A percentile compares a stretch with the other conserved stretches of the same genome.
Conservation (phyloP, 306 rosid species). For the Corylus avellana region DNA sequence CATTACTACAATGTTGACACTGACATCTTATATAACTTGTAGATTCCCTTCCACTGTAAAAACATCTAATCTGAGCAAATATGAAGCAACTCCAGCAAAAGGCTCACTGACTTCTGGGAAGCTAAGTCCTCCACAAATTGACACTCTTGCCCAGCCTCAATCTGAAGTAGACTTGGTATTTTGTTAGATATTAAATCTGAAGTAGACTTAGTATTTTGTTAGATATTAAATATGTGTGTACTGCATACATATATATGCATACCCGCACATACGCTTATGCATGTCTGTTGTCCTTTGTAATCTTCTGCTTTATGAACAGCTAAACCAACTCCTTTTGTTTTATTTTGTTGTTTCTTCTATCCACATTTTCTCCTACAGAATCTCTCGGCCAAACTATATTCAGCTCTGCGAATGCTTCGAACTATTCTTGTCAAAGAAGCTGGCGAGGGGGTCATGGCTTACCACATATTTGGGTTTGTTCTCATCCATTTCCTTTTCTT, state of each 20-base stretch:
- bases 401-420: constrained; percentile 73
- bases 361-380: constrained; percentile 43
- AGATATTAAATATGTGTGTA: background rate
- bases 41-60: constrained; percentile 73
- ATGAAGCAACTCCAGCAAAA: constrained; percentile 60
- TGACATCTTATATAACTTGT: constrained; percentile 17
- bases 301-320: constrained; percentile 17
- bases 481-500: constrained; percentile 12
- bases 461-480: constrained; percentile 85
- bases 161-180: constrained; percentile 68
- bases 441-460: constrained; percentile 68
- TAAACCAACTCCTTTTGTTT: background rate
- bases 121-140: constrained; percentile 39
- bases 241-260: no score
- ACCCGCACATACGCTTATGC: background rate
- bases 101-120: constrained; percentile 63
- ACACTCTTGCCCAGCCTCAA: constrained; percentile 52
- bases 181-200: constrained; percentile 24
- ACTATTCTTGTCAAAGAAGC: constrained; percentile 63
- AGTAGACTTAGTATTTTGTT: constrained; percentile 57
- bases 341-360: constrained; percentile 2
- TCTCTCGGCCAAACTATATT: constrained; percentile 70
- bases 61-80: constrained; percentile 50
- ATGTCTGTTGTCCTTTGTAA: background rate
- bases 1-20: constrained; percentile 8